Conservation (phyloP, 805 yeast genomes). For the Ogataea kodamae region DNA sequence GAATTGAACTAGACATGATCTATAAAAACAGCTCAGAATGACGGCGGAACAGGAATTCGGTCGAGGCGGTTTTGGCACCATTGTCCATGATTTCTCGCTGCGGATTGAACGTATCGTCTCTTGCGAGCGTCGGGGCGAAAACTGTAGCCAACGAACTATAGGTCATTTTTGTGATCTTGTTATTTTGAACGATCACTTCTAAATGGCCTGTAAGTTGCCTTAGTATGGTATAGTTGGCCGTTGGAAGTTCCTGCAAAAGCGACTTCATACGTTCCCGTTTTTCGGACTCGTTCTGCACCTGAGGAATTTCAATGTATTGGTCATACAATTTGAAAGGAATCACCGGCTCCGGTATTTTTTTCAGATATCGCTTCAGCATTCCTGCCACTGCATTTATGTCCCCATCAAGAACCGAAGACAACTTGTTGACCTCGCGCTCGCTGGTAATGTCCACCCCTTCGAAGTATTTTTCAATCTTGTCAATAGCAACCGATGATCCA, state of each 20-base stretch:
- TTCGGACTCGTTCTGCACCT: constrained; percentile 26
- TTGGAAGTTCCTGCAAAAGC: constrained; percentile 55
- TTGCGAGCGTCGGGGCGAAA: constrained; percentile 88
- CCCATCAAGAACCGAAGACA: constrained; percentile 20
- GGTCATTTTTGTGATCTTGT: constrained; percentile 72
- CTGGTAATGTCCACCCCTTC: constrained; percentile 30
- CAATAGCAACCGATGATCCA: constrained; percentile 72
- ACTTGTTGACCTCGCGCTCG: constrained; percentile 31
- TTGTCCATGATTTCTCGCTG: constrained; percentile 82
- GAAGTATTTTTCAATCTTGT: constrained; percentile 36
- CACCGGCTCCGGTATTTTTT: constrained; percentile 81
- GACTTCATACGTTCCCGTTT: constrained; percentile 42
- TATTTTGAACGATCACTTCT: constrained; percentile 49
- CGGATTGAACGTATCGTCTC: constrained; percentile 60
- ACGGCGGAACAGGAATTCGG: constrained; percentile 64
- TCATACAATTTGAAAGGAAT: constrained; percentile 70
- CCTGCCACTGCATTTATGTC: constrained; percentile 88
- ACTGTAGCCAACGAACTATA: constrained; percentile 81
- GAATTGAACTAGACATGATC: constrained; percentile 27
- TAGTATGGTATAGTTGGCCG: constrained; percentile 61
- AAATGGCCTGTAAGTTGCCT: constrained; percentile 61
- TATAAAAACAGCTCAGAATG: constrained; percentile 38
- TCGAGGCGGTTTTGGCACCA: constrained; percentile 71
- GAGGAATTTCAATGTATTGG: constrained; percentile 55
- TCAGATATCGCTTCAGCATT: constrained; percentile 80